A percentile compares a stretch with the other conserved stretches of the same genome.
Conservation (phyloP, 768 basidiomycete genomes). For the Hygrophoropsis aurantiaca region DNA sequence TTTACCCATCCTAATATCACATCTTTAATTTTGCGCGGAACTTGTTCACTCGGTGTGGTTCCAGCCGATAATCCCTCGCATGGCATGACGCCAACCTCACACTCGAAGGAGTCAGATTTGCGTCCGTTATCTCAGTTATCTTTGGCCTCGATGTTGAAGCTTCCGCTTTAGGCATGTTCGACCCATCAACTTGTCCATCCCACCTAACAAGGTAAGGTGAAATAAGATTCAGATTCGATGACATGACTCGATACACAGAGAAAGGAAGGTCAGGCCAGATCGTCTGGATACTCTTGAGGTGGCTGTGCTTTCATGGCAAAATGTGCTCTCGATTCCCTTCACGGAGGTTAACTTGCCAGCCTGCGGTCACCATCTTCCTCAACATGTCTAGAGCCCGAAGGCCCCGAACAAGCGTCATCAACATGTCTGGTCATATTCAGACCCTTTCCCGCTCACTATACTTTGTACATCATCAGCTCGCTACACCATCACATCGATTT, state of each 20-base stretch:
- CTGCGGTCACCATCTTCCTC: neutral
- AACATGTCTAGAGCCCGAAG: neutral
- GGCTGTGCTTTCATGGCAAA: conserved; percentile 4
- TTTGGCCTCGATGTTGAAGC: conserved; percentile 20
- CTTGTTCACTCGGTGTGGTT: conserved; percentile 4
- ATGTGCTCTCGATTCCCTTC: neutral
- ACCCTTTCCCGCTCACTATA: neutral
- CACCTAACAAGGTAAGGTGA: neutral
- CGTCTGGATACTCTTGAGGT: conserved; percentile 4
- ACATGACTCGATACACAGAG: neutral
- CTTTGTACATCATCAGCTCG: neutral
- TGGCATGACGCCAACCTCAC: neutral
- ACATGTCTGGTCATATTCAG: neutral
- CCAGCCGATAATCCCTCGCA: conserved; percentile 11
- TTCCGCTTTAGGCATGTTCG: conserved; percentile 23
- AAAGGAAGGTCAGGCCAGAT: conserved; percentile 4
- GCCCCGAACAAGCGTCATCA: neutral
- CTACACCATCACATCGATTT: neutral
- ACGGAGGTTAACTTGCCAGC: neutral
- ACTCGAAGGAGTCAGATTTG: conserved; percentile 6
- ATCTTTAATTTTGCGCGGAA: conserved; percentile 5
- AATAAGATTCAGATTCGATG: conserved; percentile 3
- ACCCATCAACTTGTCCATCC: conserved; percentile 10
- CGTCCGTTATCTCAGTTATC: conserved; percentile 1
- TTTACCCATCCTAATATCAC: conserved; percentile 5